Evolutionary conservation across 352 stramenopile genomes (phyloP), one percentile per base, ranked within the genome.

Genomic region (Pythium biforme): DNA sequence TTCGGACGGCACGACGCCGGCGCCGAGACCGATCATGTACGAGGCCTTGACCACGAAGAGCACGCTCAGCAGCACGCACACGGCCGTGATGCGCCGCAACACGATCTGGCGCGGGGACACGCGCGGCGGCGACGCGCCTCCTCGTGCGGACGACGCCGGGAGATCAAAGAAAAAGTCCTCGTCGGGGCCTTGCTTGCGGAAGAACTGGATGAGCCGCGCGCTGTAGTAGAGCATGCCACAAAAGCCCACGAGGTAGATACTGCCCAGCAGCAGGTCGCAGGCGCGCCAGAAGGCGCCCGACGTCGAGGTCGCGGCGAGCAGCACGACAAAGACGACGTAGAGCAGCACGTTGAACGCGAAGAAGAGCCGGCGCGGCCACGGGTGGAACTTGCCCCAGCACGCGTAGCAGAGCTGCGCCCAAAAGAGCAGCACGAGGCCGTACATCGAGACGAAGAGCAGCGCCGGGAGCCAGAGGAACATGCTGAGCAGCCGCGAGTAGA

Each of bases 371-470:
- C 82, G 74, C 27, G 83, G 85, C 79, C 83, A 89, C 51, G 85
- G 82, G 27, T 91, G 75, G 26, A 76, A 75, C 49, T 87, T 89
- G 43, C 79, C 81, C 74, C 83, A 90, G 66, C 83, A 91, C 6
- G 85, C 82, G 68, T 91, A 91, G 70, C 85, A 94, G n/a, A 94
- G 66, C 52, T 92, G 82, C 17, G 85, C 82, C 76, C 83, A 92
- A 54, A 94, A 94, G 47, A 94, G 80, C 67, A 94, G 73, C 69
- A 94, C 81, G 29, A 94, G 79, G 11, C 79, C 82, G 55, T 94
- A 92, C 78, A 89, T 94, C 59, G 79, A 87, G 64, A 92, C 74
- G 51, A 92, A 94, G n/a, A 94, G 74, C 68, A 94, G 83, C 57
- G 78, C 79, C 26, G 85, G 85, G 15, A 94, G 71, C 77, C 83